phyloP scores from a whole-genome alignment of 2,329 filamentous ascomycete genomes.

The Ophiocordyceps camponoti-rufipedis region DNA sequence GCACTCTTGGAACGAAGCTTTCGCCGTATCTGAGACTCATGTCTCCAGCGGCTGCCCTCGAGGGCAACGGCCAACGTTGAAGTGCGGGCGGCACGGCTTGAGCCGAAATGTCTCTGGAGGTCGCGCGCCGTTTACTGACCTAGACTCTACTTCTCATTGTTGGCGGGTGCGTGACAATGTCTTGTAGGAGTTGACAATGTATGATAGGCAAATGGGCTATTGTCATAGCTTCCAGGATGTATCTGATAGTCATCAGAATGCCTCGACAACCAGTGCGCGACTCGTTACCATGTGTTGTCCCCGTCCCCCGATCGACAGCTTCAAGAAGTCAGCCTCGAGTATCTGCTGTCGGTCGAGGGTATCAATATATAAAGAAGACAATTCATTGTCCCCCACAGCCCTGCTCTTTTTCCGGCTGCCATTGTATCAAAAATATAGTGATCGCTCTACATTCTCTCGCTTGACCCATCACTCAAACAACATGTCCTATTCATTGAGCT shows the following conservation, averaged over 20 bases:
- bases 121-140: background rate
- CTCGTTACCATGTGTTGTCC: background rate
- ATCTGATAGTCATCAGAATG: background rate
- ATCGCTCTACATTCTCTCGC: too few species aligned
- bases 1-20: background rate
- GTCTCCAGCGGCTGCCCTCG: background rate
- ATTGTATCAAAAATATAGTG: background rate
- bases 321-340: background rate
- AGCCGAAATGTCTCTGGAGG: background rate
- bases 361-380: background rate
- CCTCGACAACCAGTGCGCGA: background rate
- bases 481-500: constrained; percentile 21
- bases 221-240: background rate
- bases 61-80: background rate
- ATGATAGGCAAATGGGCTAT: background rate
- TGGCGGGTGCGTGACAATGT: background rate
- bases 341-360: background rate
- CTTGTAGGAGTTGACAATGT: background rate
- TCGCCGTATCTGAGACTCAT: background rate
- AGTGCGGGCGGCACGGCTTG: background rate
- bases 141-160: background rate
- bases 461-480: background rate
- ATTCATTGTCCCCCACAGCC: background rate
- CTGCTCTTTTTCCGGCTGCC: background rate
- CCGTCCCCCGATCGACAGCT: background rate